Evolutionary conservation across 73 alveolate genomes (phyloP).

Genomic region (Paramecium octaurelia): DNA sequence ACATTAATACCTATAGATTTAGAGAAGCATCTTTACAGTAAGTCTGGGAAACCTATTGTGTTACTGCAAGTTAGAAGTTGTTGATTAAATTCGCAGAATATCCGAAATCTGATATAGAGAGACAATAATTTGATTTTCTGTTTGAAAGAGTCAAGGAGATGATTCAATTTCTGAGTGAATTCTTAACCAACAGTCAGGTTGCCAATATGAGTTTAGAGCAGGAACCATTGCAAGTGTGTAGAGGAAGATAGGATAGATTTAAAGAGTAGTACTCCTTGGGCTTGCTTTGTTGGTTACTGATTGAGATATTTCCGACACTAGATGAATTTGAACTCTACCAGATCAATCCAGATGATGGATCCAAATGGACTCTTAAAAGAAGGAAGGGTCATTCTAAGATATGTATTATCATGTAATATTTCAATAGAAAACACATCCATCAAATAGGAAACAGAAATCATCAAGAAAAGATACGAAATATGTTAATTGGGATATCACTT

Average conservation of each 20-base stretch:
- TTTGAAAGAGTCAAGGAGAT: neutral
- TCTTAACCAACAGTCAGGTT: neutral
- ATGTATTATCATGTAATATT: neutral
- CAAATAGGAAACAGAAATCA: neutral
- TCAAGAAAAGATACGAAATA: conserved; percentile 15
- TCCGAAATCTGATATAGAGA: neutral
- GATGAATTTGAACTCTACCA: conserved; percentile 46
- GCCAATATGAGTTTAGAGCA: conserved; percentile 23
- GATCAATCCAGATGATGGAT: conserved; percentile 48
- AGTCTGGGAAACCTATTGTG: conserved; percentile 56
- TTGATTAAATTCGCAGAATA: neutral
- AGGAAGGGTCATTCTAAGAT: neutral
- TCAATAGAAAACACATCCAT: neutral
- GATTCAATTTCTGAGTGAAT: neutral
- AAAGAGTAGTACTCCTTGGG: conserved; percentile 44
- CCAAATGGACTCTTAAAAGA: neutral
- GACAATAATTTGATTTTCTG: neutral
- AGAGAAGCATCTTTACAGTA: conserved; percentile 32
- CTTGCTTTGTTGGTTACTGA: conserved; percentile 51
- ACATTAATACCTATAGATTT: conserved; percentile 58
- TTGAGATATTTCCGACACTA: conserved; percentile 25
- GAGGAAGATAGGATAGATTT: conserved; percentile 51
- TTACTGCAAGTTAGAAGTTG: conserved; percentile 4
- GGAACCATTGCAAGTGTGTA: conserved; percentile 8
- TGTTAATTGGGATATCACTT: neutral